Conservation (phyloP, 345 rosid species). For the Moricandia arvensis region DNA sequence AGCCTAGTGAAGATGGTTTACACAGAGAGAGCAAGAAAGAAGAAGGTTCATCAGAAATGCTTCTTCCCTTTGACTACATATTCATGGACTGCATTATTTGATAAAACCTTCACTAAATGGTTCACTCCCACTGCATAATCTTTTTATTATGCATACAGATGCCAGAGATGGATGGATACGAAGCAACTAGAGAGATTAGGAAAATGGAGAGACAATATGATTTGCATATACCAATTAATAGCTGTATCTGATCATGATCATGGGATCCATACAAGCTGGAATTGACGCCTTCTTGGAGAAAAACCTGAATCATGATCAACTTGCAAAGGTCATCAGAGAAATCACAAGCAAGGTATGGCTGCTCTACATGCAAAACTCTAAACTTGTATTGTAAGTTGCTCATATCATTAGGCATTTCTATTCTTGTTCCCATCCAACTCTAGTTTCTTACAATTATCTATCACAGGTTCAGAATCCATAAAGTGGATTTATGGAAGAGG, state of each 20-base stretch:
- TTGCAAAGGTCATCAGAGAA: slow-evolving; percentile 28
- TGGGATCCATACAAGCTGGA: no score
- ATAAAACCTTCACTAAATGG: not conserved
- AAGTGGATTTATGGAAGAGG: not conserved
- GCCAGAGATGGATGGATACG: slow-evolving; percentile 56
- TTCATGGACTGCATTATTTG: not conserved
- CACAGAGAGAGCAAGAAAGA: not conserved
- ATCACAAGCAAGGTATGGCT: not conserved
- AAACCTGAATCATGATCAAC: no score
- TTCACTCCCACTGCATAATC: not conserved
- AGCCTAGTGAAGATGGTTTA: no score
- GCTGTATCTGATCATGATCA: slow-evolving; percentile 60
- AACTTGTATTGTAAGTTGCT: not conserved
- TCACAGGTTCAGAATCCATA: slow-evolving; percentile 32
- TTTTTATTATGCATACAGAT: not conserved
- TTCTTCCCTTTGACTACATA: not conserved
- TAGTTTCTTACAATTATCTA: not conserved
- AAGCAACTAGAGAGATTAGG: no score
- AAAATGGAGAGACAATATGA: slow-evolving; percentile 45
- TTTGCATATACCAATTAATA: slow-evolving; percentile 62
- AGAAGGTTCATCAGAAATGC: not conserved
- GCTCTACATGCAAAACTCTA: not conserved
- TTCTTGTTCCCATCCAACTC: not conserved
- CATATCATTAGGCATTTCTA: not conserved
- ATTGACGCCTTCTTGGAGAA: no score